A percentile compares a stretch with the other conserved stretches of the same genome.
These are phyloP conservation scores for Incumbomyces lentus DNA, from an alignment of 2,329 filamentous ascomycete species.

Conservation along the genomic window DNA sequence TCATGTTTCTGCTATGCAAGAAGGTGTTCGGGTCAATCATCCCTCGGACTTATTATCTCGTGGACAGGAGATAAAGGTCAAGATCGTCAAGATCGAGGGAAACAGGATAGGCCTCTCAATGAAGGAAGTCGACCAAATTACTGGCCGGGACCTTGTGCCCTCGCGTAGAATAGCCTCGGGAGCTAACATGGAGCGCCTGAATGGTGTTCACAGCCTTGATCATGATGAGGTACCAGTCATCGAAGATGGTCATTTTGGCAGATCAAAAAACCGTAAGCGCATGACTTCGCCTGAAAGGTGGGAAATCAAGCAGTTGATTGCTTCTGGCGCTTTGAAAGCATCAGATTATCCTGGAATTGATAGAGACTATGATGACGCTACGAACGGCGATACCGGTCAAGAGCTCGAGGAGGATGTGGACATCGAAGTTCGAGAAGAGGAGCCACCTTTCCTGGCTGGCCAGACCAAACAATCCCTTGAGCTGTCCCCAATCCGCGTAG, in stretches of 20 bases:
- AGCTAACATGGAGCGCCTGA: conserved; percentile 74
- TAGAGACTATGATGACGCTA: conserved; percentile 80
- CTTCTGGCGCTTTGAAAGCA: conserved; percentile 84
- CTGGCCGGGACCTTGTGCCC: conserved; percentile 72
- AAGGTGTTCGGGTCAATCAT: conserved; percentile 79
- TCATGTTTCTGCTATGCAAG: conserved; percentile 79
- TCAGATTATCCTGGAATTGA: conserved; percentile 91
- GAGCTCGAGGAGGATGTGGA: conserved; percentile 76
- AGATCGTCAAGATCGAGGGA: conserved; percentile 78
- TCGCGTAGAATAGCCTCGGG: conserved; percentile 72
- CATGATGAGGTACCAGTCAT: conserved; percentile 56
- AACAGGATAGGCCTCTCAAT: conserved; percentile 79
- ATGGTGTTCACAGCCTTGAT: conserved; percentile 38
- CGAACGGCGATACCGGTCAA: conserved; percentile 76
- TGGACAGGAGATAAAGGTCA: conserved; percentile 82
- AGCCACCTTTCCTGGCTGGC: conserved; percentile 88
- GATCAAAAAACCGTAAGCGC: conserved; percentile 65
- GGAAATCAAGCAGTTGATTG: conserved; percentile 95
- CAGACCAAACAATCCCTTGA: conserved; percentile 96
- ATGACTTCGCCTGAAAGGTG: conserved; percentile 95
- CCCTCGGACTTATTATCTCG: conserved; percentile 75
- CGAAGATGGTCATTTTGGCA: conserved; percentile 47
- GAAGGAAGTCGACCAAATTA: conserved; percentile 91
- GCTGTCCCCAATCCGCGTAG: conserved; percentile 85
- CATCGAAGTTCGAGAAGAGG: conserved; percentile 91